A percentile compares a stretch with the other conserved stretches of the same genome.
Conservation (phyloP, 768 basidiomycete genomes). For the Peribolospora kevripleyi region DNA sequence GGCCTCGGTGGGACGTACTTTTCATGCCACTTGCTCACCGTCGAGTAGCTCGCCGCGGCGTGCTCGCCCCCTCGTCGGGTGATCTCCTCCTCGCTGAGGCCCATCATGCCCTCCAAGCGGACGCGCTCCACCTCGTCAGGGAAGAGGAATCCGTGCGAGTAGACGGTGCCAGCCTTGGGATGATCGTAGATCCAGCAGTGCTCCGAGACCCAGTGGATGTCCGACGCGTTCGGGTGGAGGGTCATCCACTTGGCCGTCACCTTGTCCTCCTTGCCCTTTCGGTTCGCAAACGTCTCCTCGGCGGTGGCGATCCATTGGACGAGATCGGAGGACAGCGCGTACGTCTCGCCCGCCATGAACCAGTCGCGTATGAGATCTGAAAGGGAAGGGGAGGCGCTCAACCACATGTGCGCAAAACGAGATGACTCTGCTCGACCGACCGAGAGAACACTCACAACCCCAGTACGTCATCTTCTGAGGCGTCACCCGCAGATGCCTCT, state of each 20-base stretch:
- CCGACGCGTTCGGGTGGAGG: constrained; percentile 41
- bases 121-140: constrained; percentile 62
- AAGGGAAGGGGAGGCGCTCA: background rate
- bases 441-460: constrained; percentile 14
- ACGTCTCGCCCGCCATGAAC: constrained; percentile 90
- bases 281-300: constrained; percentile 37
- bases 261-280: constrained; percentile 74
- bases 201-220: constrained; percentile 74
- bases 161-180: constrained; percentile 75
- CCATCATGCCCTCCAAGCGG: constrained; percentile 23
- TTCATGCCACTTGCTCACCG: constrained; percentile 59
- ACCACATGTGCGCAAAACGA: background rate
- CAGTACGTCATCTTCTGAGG: constrained; percentile 29
- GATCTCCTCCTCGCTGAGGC: constrained; percentile 17
- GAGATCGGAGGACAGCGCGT: constrained; percentile 67
- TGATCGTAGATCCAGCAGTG: constrained; percentile 97
- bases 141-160: constrained; percentile 85
- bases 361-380: constrained; percentile 50
- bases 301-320: constrained; percentile 69
- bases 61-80: constrained; percentile 16
- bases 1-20: constrained; percentile 45
- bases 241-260: constrained; percentile 81
- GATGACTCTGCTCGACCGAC: too few relatives aligned
- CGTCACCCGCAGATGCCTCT: constrained; percentile 59
- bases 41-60: constrained; percentile 38